These are phyloP conservation scores for Tulasnella sp. DNA, from an alignment of 768 basidiomycete species.

Conservation along the genomic window DNA sequence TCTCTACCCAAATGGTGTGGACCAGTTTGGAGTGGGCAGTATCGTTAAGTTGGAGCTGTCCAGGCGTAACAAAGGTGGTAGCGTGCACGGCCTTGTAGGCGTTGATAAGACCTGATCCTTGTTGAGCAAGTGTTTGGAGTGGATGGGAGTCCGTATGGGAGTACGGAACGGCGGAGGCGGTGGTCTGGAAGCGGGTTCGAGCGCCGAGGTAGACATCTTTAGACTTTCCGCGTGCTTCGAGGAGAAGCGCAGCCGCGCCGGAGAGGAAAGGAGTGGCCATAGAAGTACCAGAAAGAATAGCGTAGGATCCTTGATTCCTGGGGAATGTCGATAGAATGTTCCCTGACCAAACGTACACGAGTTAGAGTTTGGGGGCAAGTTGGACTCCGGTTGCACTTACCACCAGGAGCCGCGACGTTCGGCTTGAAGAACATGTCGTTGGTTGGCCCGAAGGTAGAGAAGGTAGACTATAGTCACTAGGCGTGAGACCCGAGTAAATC, in stretches of 20 bases:
- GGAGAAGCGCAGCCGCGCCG: constrained; percentile 38
- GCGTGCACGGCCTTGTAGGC: constrained; percentile 45
- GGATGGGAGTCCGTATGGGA: constrained; percentile 33
- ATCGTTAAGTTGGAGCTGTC: constrained; percentile 49
- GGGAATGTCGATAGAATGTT: constrained; percentile 40
- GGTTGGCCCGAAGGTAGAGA: constrained; percentile 45
- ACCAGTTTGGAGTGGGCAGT: constrained; percentile 39
- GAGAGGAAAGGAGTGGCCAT: constrained; percentile 38
- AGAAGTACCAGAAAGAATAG: constrained; percentile 35
- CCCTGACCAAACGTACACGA: not conserved
- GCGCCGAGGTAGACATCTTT: not conserved
- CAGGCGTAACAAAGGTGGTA: constrained; percentile 43
- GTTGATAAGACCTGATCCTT: constrained; percentile 42
- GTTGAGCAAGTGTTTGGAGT: constrained; percentile 37
- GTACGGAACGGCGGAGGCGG: constrained; percentile 33
- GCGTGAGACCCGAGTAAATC: not conserved
- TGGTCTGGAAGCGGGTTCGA: constrained; percentile 37
- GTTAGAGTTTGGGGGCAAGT: not conserved
- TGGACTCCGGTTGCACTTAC: not conserved
- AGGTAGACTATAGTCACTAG: constrained; percentile 34
- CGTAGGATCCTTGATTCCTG: constrained; percentile 32
- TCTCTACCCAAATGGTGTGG: constrained; percentile 48
- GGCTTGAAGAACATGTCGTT: constrained; percentile 44
- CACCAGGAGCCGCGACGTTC: constrained; percentile 42
- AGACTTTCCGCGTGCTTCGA: constrained; percentile 37